Base-by-base conservation (phyloP, 805 yeast genomes). In the Debaryomyces prosopidis region DNA sequence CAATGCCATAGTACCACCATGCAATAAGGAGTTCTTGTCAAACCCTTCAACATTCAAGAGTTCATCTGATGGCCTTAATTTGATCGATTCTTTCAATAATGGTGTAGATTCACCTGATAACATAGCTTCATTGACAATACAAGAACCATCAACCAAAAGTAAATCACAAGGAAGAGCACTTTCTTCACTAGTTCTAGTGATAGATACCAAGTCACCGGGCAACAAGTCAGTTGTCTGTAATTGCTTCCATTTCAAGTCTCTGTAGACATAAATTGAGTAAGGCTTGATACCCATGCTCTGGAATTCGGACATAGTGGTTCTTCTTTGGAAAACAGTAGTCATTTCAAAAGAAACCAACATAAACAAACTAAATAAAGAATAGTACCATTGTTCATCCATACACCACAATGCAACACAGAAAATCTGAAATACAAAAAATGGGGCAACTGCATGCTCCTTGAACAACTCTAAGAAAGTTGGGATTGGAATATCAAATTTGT, bases 101-200 rank as follows among this genome's bases (percentile, higher is more conserved):
- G 99, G 99, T 36, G 99, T 94, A 5, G 97, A 90, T 72, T 94
- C 99, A 65, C 99, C 99, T 4, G 97, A 89, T 45, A 94, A 82
- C 99, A 94, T 94, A 18, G 99, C 99, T 76, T 94, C 99, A 63
- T 94, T 94, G 38, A 94, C 96, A 61, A 94, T 94, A 53, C 96
- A 94, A 15, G 96, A 79, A 42, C 99, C 99, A 57, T 85, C 91
- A 42, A 89, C 66, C 38, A 94, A 75, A 31, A 94, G 68, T 68
- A 94, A 69, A 67, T 94, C 99, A 73, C 99, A 94, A 14, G 99
- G 97, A 44, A 94, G 71, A 1, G 98, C 96, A 51, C 86, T 80
- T 45, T 89, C 98, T 41, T 92, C 99, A 43, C 76, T 84, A 5
- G 97, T 87, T 73, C 99, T 85, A 7, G 87, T 80, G 39, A 91